Evolutionary conservation across 768 basidiomycete species (phyloP), one percentile per base, ranked within the genome.

Genomic region (Strobilomyces confusus): DNA sequence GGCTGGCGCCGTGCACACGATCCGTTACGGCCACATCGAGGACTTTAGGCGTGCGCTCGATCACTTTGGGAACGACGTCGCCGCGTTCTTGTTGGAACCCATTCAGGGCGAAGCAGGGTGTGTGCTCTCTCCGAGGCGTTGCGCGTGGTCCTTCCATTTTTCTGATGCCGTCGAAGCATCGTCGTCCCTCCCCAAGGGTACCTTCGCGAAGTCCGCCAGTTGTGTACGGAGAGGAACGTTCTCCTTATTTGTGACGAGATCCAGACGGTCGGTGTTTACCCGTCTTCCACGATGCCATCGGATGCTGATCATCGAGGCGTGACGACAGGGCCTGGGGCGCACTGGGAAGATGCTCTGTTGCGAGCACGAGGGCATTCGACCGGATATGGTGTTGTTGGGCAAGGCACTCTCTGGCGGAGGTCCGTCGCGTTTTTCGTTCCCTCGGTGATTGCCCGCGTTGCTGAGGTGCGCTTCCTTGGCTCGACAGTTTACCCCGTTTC

Each of bases 61-160:
- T 55, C 67, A 85, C 34, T 78, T 94, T 67, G 94, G 95, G 9
- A 71, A 86, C 56, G 78, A 89, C 53, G 84, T 91, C 23, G 97
- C 95, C 7, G 95, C 91, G 1, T 94, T 99, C 77, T 78, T 99
- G 51, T 81, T 99, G 4, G 97, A 99, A 72, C 97, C 97, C 6
- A 98, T 99, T 57, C 97, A 99, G 69, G 95, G 95, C n/a, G 95
- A 98, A 73, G 95, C 95, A 17, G 95, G 93, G 91, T 92, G 67
- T 42, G 89, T 75, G 58, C 33, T 2, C 29, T 2, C 29, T 25
- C 2, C 6, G 11, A 8, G 20, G 37, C 34, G 17, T 26, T 26
- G 26, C 26, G 5, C 13, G 11, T 22, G 15, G 33, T 26, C 15
- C 29, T 11, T 44, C 29, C n/a, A n/a, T 26, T 44, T 49, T 57